Percentiles rank a stretch among this genome's conserved stretches.
phyloP scores from a whole-genome alignment of 306 rosid species.

The Erythrophleum fordii region DNA sequence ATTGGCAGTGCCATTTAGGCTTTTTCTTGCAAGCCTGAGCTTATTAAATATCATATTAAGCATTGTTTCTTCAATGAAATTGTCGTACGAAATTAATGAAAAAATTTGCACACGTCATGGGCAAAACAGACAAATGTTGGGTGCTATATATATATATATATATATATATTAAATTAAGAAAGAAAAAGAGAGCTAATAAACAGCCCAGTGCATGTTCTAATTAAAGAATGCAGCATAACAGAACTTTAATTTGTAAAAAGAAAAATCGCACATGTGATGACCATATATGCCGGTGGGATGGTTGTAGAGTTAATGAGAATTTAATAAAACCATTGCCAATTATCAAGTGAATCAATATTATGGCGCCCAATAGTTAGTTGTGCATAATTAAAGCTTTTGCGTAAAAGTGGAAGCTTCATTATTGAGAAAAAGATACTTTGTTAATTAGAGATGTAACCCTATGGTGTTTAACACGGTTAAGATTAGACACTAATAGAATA shows the following conservation, averaged over 20 bases:
- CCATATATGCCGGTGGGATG: slow-evolving; percentile 53
- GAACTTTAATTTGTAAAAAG: slow-evolving; percentile 28
- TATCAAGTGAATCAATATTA: slow-evolving; percentile 40
- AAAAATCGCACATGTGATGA: slow-evolving; percentile 48
- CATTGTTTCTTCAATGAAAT: slow-evolving; percentile 29
- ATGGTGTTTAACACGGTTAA: slow-evolving; percentile 22
- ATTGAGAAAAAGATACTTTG: slow-evolving; percentile 41
- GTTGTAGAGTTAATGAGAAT: slow-evolving; percentile 49
- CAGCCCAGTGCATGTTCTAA: neutral
- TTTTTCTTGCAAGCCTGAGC: neutral
- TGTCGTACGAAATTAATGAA: neutral
- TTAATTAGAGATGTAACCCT: slow-evolving; percentile 40
- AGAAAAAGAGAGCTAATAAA: neutral
- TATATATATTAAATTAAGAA: neutral
- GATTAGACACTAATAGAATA: slow-evolving; percentile 34
- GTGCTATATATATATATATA: neutral
- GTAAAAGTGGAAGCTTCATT: slow-evolving; percentile 45
- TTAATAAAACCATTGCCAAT: slow-evolving; percentile 41
- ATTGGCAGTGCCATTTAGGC: neutral
- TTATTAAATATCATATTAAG: neutral
- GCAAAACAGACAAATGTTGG: neutral
- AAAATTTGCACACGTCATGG: slow-evolving; percentile 10
- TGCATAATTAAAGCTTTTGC: slow-evolving; percentile 42
- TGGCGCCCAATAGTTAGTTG: slow-evolving; percentile 57
- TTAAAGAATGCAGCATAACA: neutral